Evolutionary conservation across 2,329 filamentous ascomycete species (phyloP), one percentile per base, ranked within the genome.

Genomic region (Thelonectria discophora): DNA sequence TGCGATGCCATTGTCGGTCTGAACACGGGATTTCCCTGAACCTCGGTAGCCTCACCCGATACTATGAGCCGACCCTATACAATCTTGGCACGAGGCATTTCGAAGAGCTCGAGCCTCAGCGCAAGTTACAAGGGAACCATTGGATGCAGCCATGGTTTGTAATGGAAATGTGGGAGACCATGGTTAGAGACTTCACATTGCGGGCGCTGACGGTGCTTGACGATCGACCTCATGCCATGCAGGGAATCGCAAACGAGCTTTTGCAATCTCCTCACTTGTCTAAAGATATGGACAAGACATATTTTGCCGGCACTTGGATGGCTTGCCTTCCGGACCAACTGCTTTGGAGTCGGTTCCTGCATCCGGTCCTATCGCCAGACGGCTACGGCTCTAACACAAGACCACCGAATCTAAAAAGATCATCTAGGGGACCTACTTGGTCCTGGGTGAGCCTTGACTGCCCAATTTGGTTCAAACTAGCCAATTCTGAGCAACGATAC

Each of bases 181-280:
- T 55, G 52, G 17, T 55, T 2, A 12, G 12, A 6, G 52, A 55
- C 3, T 55, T 55, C n/a, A 55, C 52, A 13, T n/a, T 46, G 5
- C 42, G 52, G 27, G 43, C 52, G 42, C 34, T 48, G 8, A 55
- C 52, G 10, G 42, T 55, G 42, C 17, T 42, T 8, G 52, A 55
- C 24, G 52, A 55, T 27, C 52, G 52, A 2, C 52, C 40, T 7
- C 40, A 20, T 17, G 52, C 52, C 9, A 2, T 55, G 10, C 52
- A 55, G 5, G 52, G 52, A 9, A 39, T 55, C 10, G 52, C 52
- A 10, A 55, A 55, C 9, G 52, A 55, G 27, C 42, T 55, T 10
- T 12, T 55, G 10, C 40, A 47, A 34, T 46, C 40, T 30, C 24
- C 15, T 17, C 52, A 55, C 42, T 40, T 55, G 52, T n/a, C 27